Percentiles rank a stretch among this genome's conserved stretches.
Conservation (phyloP, 2,329 filamentous ascomycete species). For the Byssoonygena ceratinophila region DNA sequence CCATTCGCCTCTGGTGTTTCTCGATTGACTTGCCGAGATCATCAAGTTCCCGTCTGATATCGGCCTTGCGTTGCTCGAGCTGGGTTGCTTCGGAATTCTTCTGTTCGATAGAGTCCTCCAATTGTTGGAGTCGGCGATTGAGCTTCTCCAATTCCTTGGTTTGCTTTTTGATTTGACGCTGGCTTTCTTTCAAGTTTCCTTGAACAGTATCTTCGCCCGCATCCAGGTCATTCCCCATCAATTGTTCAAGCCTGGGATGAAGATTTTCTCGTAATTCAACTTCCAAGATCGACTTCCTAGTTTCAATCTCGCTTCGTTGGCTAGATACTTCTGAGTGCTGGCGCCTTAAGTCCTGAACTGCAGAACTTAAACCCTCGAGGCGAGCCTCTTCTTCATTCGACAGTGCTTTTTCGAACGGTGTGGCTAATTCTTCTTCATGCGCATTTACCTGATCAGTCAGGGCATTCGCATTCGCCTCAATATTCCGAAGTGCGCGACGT, state of each 20-base stretch:
- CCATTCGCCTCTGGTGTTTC: slow-evolving; percentile 77
- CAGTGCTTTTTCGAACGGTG: slow-evolving; percentile 86
- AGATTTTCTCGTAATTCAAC: slow-evolving; percentile 82
- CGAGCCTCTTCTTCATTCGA: slow-evolving; percentile 70
- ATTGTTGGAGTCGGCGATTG: slow-evolving; percentile 58
- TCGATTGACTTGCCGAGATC: slow-evolving; percentile 69
- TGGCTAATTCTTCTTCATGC: slow-evolving; percentile 68
- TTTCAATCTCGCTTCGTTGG: slow-evolving; percentile 65
- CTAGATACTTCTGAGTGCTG: slow-evolving; percentile 66
- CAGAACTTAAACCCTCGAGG: slow-evolving; percentile 58
- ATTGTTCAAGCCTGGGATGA: slow-evolving; percentile 73
- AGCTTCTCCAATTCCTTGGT: slow-evolving; percentile 57
- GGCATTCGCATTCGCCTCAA: slow-evolving; percentile 63
- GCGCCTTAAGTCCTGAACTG: slow-evolving; percentile 62
- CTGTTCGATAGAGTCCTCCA: slow-evolving; percentile 61
- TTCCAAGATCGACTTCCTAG: slow-evolving; percentile 71
- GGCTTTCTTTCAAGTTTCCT: slow-evolving; percentile 62
- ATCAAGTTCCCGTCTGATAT: slow-evolving; percentile 61
- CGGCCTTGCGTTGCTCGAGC: slow-evolving; percentile 48
- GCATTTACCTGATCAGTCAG: slow-evolving; percentile 64
- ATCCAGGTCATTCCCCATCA: slow-evolving; percentile 66
- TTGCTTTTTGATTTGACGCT: slow-evolving; percentile 70
- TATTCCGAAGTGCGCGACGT: slow-evolving; percentile 51
- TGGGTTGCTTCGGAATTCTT: slow-evolving; percentile 45
- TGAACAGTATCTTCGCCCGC: slow-evolving; percentile 46